These are phyloP conservation scores for Marasmius tenuissimus DNA, from an alignment of 1,284 basidiomycete genomes.

Conservation along the genomic window DNA sequence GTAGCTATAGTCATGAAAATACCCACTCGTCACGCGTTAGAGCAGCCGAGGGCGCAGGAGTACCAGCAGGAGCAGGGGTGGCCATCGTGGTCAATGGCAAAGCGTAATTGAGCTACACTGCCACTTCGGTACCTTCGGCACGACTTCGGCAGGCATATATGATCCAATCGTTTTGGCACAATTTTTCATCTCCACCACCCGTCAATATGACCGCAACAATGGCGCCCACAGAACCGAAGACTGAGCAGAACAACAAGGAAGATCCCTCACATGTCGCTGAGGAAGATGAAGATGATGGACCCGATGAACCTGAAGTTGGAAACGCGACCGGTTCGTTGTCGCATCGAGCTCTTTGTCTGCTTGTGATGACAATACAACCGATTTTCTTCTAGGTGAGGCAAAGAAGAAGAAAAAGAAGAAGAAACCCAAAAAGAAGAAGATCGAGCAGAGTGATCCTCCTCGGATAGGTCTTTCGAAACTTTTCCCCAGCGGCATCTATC, in stretches of 20 bases:
- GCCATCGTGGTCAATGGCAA: slow-evolving; percentile 3
- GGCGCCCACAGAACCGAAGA: slow-evolving; percentile 5
- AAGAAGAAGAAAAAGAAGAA: slow-evolving; percentile 96
- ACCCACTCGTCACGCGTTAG: slow-evolving; percentile 16
- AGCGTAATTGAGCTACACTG: neutral
- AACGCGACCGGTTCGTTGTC: slow-evolving; percentile 4
- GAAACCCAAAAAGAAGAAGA: slow-evolving; percentile 85
- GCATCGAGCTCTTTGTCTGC: neutral
- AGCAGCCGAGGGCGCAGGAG: slow-evolving; percentile 3
- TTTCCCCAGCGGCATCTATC: slow-evolving; percentile 85
- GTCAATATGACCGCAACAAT: neutral
- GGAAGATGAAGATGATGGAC: slow-evolving; percentile 61
- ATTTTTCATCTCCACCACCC: neutral
- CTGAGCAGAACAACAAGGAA: slow-evolving; percentile 5
- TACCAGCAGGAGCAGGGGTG: slow-evolving; percentile 4
- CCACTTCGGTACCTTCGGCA: neutral
- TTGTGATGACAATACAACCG: neutral
- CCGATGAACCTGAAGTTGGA: slow-evolving; percentile 58
- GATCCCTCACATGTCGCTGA: slow-evolving; percentile 57
- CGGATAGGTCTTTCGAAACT: slow-evolving; percentile 88
- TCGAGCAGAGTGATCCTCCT: slow-evolving; percentile 90
- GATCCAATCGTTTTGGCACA: neutral
- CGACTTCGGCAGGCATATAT: neutral
- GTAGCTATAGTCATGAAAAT: neutral
- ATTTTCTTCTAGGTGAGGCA: slow-evolving; percentile 35